Evolutionary conservation across 345 rosid species (phyloP).

Genomic region (Lepidium sativum): DNA sequence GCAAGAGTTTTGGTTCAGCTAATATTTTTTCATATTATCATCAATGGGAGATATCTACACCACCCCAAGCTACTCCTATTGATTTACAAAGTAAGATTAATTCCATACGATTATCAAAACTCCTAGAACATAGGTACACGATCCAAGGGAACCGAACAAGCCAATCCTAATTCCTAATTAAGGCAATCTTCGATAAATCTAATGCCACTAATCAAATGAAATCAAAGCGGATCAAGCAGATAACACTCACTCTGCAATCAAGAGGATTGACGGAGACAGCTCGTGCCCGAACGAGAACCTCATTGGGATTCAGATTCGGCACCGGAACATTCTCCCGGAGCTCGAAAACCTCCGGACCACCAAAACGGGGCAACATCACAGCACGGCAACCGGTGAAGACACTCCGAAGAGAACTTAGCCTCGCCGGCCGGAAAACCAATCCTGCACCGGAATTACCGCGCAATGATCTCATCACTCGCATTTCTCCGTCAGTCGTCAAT

Average conservation of each 20-base stretch:
- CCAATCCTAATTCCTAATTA: background rate
- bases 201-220: constrained; percentile 8
- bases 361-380: constrained; percentile 77
- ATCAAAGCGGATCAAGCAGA: constrained; percentile 7
- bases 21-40: background rate
- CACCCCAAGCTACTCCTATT: background rate
- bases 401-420: constrained; percentile 29
- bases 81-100: background rate
- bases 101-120: no score
- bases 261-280: constrained; percentile 95
- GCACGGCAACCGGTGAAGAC: constrained; percentile 70
- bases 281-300: constrained; percentile 74
- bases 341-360: constrained; percentile 84
- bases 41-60: background rate
- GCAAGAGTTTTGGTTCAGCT: background rate
- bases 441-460: background rate
- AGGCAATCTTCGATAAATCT: background rate
- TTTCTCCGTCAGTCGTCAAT: constrained; percentile 12
- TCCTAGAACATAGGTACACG: background rate
- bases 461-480: constrained; percentile 24
- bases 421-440: constrained; percentile 12
- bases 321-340: constrained; percentile 62
- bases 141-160: background rate
- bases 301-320: constrained; percentile 65
- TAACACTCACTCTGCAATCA: constrained; percentile 65